Base-by-base conservation (phyloP, 495 filamentous ascomycete species). In the Penicillium odoratum region DNA sequence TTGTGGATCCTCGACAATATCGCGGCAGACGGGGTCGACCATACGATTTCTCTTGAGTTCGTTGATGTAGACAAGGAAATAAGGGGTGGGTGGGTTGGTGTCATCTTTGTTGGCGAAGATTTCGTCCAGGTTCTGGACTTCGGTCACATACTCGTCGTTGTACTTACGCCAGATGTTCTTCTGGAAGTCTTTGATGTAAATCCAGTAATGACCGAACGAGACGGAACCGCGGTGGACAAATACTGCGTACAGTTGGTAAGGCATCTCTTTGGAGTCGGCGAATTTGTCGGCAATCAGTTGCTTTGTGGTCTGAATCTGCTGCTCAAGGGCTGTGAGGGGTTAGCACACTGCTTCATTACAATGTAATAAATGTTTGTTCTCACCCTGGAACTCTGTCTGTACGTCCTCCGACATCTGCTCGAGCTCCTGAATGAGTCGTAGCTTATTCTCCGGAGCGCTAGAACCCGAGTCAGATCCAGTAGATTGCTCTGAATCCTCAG, bases 111-210 rank as follows among this genome's bases (percentile, higher is more conserved):
- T 78, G 3, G 81, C 77, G 68, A 95, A 88, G 48, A 97, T 86
- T 64, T 85, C 80, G 56, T 75, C 73, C 56, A 74, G 63, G 64
- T 84, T 80, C 31, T 69, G 84, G 63, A 90, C 83, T 57, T 88
- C 84, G 0, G 84, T 85, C 29, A 98, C 92, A 21, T 79, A 78
- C 28, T 86, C 86, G 66, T 98, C 94, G 69, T 98, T 98, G 78
- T 97, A 98, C 65, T 90, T 91, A 49, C 91, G 88, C 92, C 94
- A 98, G 46, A 93, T 73, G 16, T 87, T 78, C 36, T 82, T 79
- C 53, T 85, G 78, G 69, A 95, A 96, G 70, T 98, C 94, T 67
- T 85, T 88, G 63, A 98, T 96, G 80, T 92, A 97, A 56, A 97
- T 92, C 85, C 90, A 99, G 76, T 97, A 99, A 70, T 98, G 94